Percentiles rank a stretch among this genome's conserved stretches.
These are phyloP conservation scores for Sporothrix schenckii DNA, from an alignment of 2,329 filamentous ascomycete genomes.

Conservation along the genomic window DNA sequence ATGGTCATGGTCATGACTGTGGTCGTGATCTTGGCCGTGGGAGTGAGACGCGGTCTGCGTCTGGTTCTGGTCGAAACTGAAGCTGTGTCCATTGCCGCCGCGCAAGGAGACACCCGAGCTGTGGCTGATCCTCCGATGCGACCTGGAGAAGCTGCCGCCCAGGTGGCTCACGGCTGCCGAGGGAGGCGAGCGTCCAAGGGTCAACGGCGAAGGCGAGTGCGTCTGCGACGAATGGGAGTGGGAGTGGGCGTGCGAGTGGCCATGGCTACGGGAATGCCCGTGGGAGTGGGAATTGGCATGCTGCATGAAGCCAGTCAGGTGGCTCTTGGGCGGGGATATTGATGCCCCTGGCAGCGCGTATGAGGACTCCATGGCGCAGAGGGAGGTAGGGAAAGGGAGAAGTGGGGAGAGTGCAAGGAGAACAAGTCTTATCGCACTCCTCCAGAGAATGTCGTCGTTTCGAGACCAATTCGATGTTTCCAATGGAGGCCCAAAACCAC, in stretches of 20 bases:
- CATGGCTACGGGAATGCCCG: conserved; percentile 43
- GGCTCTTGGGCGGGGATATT: conserved; percentile 52
- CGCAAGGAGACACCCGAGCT: conserved; percentile 34
- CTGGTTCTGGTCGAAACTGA: conserved; percentile 34
- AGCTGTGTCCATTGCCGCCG: conserved; percentile 40
- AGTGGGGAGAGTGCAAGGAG: not conserved
- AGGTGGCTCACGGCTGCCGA: conserved; percentile 35
- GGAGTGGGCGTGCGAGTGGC: conserved; percentile 39
- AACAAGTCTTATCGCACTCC: conserved; percentile 12
- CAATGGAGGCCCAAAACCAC: not conserved
- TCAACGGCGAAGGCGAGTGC: conserved; percentile 48
- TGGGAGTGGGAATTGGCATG: conserved; percentile 27
- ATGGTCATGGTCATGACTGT: conserved; percentile 34
- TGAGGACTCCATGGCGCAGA: conserved; percentile 50
- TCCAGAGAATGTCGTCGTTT: not conserved
- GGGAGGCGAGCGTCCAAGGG: conserved; percentile 44
- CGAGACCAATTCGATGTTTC: not conserved
- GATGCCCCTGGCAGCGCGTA: conserved; percentile 56
- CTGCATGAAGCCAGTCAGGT: conserved; percentile 43
- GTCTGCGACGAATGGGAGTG: conserved; percentile 44
- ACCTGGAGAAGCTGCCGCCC: conserved; percentile 26
- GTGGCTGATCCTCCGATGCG: conserved; percentile 38
- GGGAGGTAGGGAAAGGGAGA: not conserved
- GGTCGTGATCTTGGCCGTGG: conserved; percentile 30
- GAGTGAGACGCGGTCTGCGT: not conserved